phyloP scores from a whole-genome alignment of 352 stramenopile species.

The Pythium scleroteichum region DNA sequence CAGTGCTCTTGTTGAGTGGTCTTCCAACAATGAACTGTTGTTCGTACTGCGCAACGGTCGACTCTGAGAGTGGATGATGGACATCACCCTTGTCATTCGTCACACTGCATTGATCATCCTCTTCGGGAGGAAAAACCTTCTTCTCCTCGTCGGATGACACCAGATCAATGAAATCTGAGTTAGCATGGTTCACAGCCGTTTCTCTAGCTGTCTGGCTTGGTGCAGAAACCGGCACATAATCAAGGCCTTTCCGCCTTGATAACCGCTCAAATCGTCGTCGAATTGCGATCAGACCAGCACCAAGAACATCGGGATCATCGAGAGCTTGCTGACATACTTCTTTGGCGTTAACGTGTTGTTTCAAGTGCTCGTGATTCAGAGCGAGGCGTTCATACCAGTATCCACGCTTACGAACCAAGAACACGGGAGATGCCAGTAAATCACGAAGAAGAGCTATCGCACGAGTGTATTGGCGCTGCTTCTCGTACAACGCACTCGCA shows the following conservation, averaged over 20 bases:
- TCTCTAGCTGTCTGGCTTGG: not conserved
- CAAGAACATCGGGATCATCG: slow-evolving; percentile 53
- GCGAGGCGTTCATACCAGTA: slow-evolving; percentile 78
- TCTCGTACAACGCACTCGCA: slow-evolving; percentile 68
- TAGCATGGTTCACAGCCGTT: too few species aligned
- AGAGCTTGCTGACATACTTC: slow-evolving; percentile 55
- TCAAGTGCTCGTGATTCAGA: slow-evolving; percentile 75
- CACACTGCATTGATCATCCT: too few species aligned
- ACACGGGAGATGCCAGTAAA: slow-evolving; percentile 42
- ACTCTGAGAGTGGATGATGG: too few species aligned
- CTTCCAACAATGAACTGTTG: slow-evolving; percentile 61
- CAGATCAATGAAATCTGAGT: slow-evolving; percentile 22
- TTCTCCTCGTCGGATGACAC: slow-evolving; percentile 23
- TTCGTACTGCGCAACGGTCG: slow-evolving; percentile 28
- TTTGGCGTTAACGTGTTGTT: slow-evolving; percentile 51
- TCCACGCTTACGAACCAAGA: slow-evolving; percentile 63
- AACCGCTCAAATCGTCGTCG: slow-evolving; percentile 51
- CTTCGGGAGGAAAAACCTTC: not conserved
- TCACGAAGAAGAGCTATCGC: slow-evolving; percentile 69
- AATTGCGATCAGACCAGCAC: slow-evolving; percentile 57
- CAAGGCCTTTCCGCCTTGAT: slow-evolving; percentile 27
- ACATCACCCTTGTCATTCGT: too few species aligned
- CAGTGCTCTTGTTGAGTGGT: slow-evolving; percentile 72
- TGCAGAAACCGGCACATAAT: not conserved
- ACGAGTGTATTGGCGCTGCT: slow-evolving; percentile 72